Percentiles rank a stretch among this genome's conserved stretches.
Conservation (phyloP, 108 stramenopile species). For the Pseudonitzschia pungens region DNA sequence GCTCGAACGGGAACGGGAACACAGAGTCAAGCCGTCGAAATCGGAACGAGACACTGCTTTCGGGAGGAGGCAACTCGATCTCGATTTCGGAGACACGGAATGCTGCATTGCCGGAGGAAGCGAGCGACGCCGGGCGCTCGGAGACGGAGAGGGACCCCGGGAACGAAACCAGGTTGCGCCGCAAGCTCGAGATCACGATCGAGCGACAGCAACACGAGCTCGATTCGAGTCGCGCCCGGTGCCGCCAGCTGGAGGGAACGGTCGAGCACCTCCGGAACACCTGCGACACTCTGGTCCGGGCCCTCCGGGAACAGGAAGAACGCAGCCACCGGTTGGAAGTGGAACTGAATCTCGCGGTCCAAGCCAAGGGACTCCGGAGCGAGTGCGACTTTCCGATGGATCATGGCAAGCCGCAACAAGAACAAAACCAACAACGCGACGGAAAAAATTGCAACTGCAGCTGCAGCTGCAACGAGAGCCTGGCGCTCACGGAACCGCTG, state of each 20-base stretch:
- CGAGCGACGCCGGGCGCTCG: neutral
- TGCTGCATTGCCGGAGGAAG: neutral
- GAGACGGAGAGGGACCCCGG: neutral
- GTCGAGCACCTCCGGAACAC: conserved; percentile 2
- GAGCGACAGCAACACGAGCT: conserved; percentile 10
- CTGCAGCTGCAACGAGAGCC: too few relatives aligned
- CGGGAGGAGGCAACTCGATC: neutral
- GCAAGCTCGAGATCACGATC: neutral
- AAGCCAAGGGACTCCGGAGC: neutral
- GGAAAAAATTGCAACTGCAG: neutral
- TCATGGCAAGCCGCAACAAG: too few relatives aligned
- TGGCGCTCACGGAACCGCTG: neutral
- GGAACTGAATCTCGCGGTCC: neutral
- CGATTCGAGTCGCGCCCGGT: neutral
- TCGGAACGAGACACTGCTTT: neutral
- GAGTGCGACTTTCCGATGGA: too few relatives aligned
- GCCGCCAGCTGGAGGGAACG: conserved; percentile 14
- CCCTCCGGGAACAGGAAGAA: conserved; percentile 1
- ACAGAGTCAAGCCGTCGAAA: neutral
- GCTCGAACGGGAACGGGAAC: neutral
- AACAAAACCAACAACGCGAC: too few relatives aligned
- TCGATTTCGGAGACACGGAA: conserved; percentile 14
- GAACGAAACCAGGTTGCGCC: neutral
- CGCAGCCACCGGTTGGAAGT: neutral
- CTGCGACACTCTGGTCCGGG: conserved; percentile 1